phyloP scores from a whole-genome alignment of 495 filamentous ascomycete species.

The Annulohypoxylon bovei region DNA sequence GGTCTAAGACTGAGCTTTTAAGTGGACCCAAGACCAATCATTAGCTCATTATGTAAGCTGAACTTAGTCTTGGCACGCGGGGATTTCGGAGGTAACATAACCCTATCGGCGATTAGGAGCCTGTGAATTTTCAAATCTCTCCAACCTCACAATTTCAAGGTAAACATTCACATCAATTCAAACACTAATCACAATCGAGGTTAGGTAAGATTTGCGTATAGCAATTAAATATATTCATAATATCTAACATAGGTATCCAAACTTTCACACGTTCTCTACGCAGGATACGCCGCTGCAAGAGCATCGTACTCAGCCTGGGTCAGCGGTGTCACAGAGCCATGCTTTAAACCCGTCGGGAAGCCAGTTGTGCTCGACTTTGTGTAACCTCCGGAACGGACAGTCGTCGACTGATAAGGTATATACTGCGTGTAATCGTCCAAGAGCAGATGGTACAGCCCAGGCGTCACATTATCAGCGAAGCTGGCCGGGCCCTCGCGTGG shows the following conservation, averaged over 20 bases:
- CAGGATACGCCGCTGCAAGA: conserved; percentile 43
- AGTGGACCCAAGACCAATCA: too few species aligned
- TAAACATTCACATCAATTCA: too few species aligned
- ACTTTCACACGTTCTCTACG: conserved; percentile 1
- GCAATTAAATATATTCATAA: too few species aligned
- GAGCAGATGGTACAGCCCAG: conserved; percentile 48
- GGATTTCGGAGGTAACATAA: too few species aligned
- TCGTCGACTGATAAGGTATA: conserved; percentile 44
- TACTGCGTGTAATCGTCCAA: conserved; percentile 53
- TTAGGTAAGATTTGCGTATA: too few species aligned
- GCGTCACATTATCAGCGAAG: conserved; percentile 47
- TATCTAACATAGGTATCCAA: neutral
- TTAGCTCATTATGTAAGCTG: too few species aligned
- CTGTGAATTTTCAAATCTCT: too few species aligned
- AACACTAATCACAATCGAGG: too few species aligned
- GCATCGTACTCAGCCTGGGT: conserved; percentile 45
- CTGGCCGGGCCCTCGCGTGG: conserved; percentile 50
- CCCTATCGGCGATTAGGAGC: too few species aligned
- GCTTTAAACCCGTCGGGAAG: conserved; percentile 49
- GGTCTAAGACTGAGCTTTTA: too few species aligned
- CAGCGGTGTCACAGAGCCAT: conserved; percentile 49
- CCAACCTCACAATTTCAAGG: too few species aligned
- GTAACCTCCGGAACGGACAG: conserved; percentile 42
- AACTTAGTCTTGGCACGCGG: too few species aligned
- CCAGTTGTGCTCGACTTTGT: conserved; percentile 35